These are phyloP conservation scores for Termitomyces sp. DNA, from an alignment of 1,284 basidiomycete genomes.

Conservation along the genomic window DNA sequence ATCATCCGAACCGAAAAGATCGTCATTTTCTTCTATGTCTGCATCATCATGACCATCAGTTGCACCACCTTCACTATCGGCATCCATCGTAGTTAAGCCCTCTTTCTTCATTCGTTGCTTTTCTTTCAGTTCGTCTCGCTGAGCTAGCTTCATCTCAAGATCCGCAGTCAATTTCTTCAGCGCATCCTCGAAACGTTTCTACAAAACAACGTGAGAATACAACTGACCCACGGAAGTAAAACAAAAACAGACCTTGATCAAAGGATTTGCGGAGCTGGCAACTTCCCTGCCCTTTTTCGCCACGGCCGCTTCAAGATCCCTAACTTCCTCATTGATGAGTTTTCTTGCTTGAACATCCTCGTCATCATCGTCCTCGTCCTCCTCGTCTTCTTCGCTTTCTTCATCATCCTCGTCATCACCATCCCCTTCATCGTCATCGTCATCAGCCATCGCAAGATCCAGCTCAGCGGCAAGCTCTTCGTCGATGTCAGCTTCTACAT, in stretches of 20 bases:
- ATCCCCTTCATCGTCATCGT: constrained; percentile 59
- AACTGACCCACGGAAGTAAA: not conserved
- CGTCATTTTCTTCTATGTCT: constrained; percentile 31
- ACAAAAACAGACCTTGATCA: constrained; percentile 63
- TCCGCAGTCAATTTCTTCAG: constrained; percentile 84
- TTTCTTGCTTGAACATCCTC: constrained; percentile 77
- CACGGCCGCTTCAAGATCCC: constrained; percentile 84
- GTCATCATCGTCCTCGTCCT: constrained; percentile 70
- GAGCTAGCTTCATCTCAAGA: constrained; percentile 80
- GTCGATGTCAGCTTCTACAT: constrained; percentile 62
- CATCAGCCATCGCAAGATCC: constrained; percentile 66
- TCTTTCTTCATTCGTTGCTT: constrained; percentile 62
- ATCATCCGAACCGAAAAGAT: constrained; percentile 57
- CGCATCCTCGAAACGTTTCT: constrained; percentile 94
- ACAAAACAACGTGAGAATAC: constrained; percentile 2
- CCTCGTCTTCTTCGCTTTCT: constrained; percentile 59
- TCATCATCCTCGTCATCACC: constrained; percentile 68
- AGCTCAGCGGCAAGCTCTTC: constrained; percentile 74
- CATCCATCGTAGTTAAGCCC: constrained; percentile 42
- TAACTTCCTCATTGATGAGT: constrained; percentile 83
- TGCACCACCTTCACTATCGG: constrained; percentile 38
- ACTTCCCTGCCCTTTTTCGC: constrained; percentile 84
- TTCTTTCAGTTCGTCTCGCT: constrained; percentile 74
- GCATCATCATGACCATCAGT: constrained; percentile 33
- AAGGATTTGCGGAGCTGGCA: constrained; percentile 81